Evolutionary conservation across 495 filamentous ascomycete genomes (phyloP).

Genomic region (Parachaetomium inaequale): DNA sequence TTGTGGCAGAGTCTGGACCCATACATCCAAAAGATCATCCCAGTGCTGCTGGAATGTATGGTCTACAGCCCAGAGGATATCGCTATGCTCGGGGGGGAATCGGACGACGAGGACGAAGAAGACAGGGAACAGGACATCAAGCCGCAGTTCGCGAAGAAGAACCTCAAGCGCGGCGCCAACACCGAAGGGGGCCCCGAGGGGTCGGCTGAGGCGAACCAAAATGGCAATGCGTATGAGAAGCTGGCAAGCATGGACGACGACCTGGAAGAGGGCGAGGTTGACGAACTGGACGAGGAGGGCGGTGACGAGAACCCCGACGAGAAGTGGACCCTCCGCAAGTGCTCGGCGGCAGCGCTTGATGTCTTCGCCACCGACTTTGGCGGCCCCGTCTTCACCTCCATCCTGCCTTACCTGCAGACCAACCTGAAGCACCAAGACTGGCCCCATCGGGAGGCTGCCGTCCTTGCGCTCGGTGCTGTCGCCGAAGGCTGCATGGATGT

Average conservation of each 20-base stretch:
- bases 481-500: constrained; percentile 91
- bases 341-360: constrained; percentile 93
- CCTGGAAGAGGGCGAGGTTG: constrained; percentile 86
- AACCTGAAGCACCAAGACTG: constrained; percentile 87
- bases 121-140: constrained; percentile 90
- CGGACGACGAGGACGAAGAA: constrained; percentile 87
- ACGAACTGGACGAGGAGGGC: constrained; percentile 68
- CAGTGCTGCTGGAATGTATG: constrained; percentile 90
- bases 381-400: constrained; percentile 80
- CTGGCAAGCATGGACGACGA: constrained; percentile 61
- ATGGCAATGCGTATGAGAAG: constrained; percentile 49
- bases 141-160: constrained; percentile 81
- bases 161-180: constrained; percentile 47
- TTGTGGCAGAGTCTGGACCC: constrained; percentile 70
- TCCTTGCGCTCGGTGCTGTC: constrained; percentile 90
- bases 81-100: constrained; percentile 71
- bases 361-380: constrained; percentile 90
- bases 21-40: constrained; percentile 80
- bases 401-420: constrained; percentile 86
- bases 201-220: constrained; percentile 50
- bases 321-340: constrained; percentile 94
- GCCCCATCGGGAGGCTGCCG: constrained; percentile 90
- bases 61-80: constrained; percentile 94
- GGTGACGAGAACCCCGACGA: constrained; percentile 81
- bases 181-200: constrained; percentile 40